Evolutionary conservation across 768 basidiomycete genomes (phyloP).

Genomic region (Neoboletus brunneissimus): DNA sequence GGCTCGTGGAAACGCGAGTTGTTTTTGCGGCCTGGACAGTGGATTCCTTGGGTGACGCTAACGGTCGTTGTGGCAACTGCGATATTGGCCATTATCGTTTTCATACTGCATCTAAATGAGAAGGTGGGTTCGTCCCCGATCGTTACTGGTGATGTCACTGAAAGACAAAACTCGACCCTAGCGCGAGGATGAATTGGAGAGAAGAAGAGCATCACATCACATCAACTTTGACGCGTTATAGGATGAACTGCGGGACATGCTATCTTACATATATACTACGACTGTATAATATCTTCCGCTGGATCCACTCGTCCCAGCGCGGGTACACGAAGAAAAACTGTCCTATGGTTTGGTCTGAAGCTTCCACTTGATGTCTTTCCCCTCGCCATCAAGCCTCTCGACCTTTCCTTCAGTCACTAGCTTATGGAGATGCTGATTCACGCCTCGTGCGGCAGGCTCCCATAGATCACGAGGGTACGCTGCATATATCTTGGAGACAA

Average conservation of each 20-base stretch:
- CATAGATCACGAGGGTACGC: slow-evolving; percentile 68
- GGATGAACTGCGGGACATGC: background rate
- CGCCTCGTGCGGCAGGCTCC: slow-evolving; percentile 66
- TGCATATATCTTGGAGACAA: slow-evolving; percentile 67
- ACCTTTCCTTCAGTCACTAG: slow-evolving; percentile 64
- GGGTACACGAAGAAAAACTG: background rate
- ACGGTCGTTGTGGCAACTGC: slow-evolving; percentile 74
- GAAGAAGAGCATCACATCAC: slow-evolving; percentile 84
- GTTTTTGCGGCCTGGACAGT: slow-evolving; percentile 91
- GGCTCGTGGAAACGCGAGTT: slow-evolving; percentile 79
- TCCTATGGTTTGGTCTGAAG: slow-evolving; percentile 15
- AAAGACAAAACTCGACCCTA: slow-evolving; percentile 30
- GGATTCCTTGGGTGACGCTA: slow-evolving; percentile 97
- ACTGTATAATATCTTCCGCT: slow-evolving; percentile 5
- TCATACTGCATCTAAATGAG: slow-evolving; percentile 87
- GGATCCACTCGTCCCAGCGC: background rate
- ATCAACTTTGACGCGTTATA: slow-evolving; percentile 97
- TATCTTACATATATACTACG: slow-evolving; percentile 25
- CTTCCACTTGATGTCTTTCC: slow-evolving; percentile 49
- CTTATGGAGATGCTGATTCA: slow-evolving; percentile 73
- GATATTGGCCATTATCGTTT: slow-evolving; percentile 75
- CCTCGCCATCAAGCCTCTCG: slow-evolving; percentile 48
- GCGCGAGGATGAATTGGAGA: slow-evolving; percentile 93
- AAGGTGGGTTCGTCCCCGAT: slow-evolving; percentile 55
- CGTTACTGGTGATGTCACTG: slow-evolving; percentile 1